Base-by-base conservation (phyloP, 2,329 filamentous ascomycete species). In the Corynespora cassiicola region DNA sequence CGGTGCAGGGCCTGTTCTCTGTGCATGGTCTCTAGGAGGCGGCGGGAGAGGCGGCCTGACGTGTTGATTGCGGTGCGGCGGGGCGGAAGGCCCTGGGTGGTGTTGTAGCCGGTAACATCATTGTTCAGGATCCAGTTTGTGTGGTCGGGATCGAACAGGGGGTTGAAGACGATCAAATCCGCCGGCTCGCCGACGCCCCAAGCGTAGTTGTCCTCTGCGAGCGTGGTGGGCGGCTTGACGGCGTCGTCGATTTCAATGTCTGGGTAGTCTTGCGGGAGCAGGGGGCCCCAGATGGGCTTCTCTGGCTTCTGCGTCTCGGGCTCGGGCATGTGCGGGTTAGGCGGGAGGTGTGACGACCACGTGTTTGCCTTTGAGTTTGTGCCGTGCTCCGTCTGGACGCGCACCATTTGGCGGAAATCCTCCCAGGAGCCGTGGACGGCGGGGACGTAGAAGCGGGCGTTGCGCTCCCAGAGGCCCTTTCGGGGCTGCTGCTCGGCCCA, bases 81-180 rank as follows among this genome's bases (percentile, higher is more conserved):
- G 0, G 87, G 86, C 1, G 85, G 84, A 3, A 78, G 73, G 7
- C 74, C 73, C 8, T 73, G 69, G 4, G 65, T 65, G 10, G 56
- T 71, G 47, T 84, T 75, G 69, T 89, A 89, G 31, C 86, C 86
- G 1, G 85, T 88, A 11, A 86, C 77, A 50, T 89, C 86, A 44
- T 84, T 75, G 4, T 80, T 75, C 40, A 90, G 84, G 25, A 88
- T 80, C 87, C 87, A 90, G 35, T 84, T 84, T 3, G 86, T 89
- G 36, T 79, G 73, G 7, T 83, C 77, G 0, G 85, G 79, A 54
- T 90, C 85, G 58, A 90, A 90, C 25, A 90, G 77, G 0, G 87
- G 87, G 62, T 89, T 88, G 53, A 90, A 79, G 0, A 85, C 87
- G 61, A 91, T 89, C 34, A 90, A 76, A 56, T 90, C 87, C 4